Conservation (phyloP, 768 basidiomycete species). For the Leccinellum albellum region DNA sequence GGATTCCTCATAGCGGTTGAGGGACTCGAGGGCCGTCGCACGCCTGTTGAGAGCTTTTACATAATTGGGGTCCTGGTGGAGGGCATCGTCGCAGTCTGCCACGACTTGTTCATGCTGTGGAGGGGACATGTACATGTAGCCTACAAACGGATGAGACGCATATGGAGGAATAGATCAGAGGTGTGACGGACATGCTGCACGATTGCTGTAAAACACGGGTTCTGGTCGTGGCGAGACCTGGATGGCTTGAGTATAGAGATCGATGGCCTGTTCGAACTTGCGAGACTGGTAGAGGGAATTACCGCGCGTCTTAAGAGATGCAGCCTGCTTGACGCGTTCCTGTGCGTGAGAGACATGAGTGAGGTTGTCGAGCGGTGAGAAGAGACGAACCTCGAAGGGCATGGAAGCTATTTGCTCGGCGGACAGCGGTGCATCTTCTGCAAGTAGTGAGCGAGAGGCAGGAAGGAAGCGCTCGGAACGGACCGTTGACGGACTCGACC, state of each 20-base stretch:
- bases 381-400: slow-evolving; percentile 50
- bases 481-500: slow-evolving; percentile 34
- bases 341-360: slow-evolving; percentile 25
- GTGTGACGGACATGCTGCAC: slow-evolving; percentile 80
- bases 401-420: slow-evolving; percentile 55
- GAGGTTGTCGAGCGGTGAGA: slow-evolving; percentile 3
- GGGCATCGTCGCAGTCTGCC: slow-evolving; percentile 83
- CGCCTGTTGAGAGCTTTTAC: slow-evolving; percentile 90
- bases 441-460: slow-evolving; percentile 5
- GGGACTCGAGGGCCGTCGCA: slow-evolving; percentile 76
- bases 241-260: slow-evolving; percentile 73
- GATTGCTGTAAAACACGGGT: slow-evolving; percentile 94
- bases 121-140: slow-evolving; percentile 88
- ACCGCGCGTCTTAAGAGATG: slow-evolving; percentile 64
- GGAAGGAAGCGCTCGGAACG: slow-evolving; percentile 8
- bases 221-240: slow-evolving; percentile 72
- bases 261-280: slow-evolving; percentile 56
- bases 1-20: slow-evolving; percentile 71
- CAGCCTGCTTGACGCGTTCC: slow-evolving; percentile 65
- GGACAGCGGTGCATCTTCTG: slow-evolving; percentile 44
- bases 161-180: neutral
- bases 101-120: slow-evolving; percentile 82
- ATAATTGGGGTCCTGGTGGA: slow-evolving; percentile 78
- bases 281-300: slow-evolving; percentile 66
- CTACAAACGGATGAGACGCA: slow-evolving; percentile 35